These are phyloP conservation scores for Funneliformis mosseae DNA, from an alignment of 192 early-diverging fungal genomes.

Conservation along the genomic window DNA sequence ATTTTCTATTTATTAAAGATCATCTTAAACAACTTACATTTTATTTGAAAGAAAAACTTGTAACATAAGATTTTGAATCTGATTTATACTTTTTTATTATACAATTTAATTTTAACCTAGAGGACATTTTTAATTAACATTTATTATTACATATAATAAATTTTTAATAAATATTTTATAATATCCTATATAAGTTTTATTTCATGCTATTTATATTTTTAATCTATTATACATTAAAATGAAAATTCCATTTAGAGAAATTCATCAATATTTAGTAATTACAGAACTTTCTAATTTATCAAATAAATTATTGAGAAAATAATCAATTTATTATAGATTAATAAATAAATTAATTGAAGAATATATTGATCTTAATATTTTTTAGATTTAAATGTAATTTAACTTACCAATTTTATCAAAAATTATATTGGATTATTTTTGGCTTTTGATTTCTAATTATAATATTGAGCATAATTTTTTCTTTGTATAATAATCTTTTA, in stretches of 20 bases:
- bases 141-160: conserved; percentile 2
- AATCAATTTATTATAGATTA: too few relatives aligned
- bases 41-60: conserved; percentile 2
- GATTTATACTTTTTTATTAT: neutral
- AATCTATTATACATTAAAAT: conserved; percentile 7
- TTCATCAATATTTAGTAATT: too few relatives aligned
- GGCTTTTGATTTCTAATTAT: too few relatives aligned
- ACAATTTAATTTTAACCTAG: neutral
- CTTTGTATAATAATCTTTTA: too few relatives aligned
- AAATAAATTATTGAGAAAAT: too few relatives aligned
- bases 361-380: too few relatives aligned
- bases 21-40: conserved; percentile 11
- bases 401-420: too few relatives aligned
- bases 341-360: too few relatives aligned
- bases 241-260: neutral
- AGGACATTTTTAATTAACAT: neutral
- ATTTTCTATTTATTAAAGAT: conserved; percentile 5
- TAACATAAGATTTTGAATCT: neutral
- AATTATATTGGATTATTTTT: too few relatives aligned
- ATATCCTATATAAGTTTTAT: neutral
- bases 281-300: too few relatives aligned
- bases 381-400: too few relatives aligned
- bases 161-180: neutral
- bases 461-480: too few relatives aligned
- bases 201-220: neutral